Base-by-base conservation (phyloP, 139 green algal species). In the Choricystis sp. region DNA sequence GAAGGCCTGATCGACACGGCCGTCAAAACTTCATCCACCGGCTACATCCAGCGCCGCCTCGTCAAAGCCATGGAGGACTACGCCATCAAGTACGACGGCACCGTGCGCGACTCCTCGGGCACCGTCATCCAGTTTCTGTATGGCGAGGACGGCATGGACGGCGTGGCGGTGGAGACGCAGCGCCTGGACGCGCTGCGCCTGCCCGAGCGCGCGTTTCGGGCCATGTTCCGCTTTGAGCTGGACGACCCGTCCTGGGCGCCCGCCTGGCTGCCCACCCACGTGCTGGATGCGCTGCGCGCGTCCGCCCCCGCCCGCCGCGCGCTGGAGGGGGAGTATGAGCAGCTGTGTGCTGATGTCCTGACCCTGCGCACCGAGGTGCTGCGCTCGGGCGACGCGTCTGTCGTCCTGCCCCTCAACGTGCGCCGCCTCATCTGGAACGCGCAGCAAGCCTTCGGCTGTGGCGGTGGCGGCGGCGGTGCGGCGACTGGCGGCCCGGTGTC, bases 1-100 rank as follows among this genome's bases (percentile, higher is more conserved):
- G 94, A 98, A 81, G 94, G 94, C 70, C 79, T 99, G 28, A 99
- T 98, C 65, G 94, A 99, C 72, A 99, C 94, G 2, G 94, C 94
- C 25, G 91, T 98, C 22, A 99, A 99, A 79, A 98, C 93, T 3
- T 82, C 85, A 26, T 81, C 77, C 57, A 94, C 85, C 9, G 88
- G 85, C 60, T 97, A 89, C 66, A 86, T 90, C 71, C 80, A 92
- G 70, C 73, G 91, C n/a, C 78, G 92, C 26, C 74, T 98, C 48
- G 88, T 98, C 25, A 98, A 98, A 77, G 91, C 93, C 22, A 96
- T 99, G 91, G 92, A 98, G 82, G 91, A 98, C 74, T 26, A 20
- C 59, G 1, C n/a, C 25, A 31, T 5, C 70, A 77, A 74, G 57
- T 97, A 97, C 63, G 94, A 97, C 62, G 85, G 86, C 49, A 98